Evolutionary conservation across 2,329 filamentous ascomycete genomes (phyloP), one percentile per base, ranked within the genome.

Genomic region (Aspergillus texensis): DNA sequence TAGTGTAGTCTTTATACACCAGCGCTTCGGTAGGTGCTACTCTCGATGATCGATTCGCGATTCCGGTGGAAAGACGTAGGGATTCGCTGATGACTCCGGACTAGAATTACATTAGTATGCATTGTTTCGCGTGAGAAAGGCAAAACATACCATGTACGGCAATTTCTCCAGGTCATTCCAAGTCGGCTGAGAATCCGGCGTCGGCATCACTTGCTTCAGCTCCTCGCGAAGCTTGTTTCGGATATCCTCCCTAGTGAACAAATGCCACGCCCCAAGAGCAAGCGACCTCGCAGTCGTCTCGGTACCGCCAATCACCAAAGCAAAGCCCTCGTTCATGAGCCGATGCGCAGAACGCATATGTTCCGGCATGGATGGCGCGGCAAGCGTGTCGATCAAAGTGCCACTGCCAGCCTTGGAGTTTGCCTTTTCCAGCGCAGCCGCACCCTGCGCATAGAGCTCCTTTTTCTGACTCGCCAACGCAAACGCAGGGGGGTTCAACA

Each of bases 61-160:
- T 74, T 0, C 77, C 79, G 10, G 50, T 61, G 1, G 79, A 78
- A 3, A 84, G 59, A 4, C 82, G 78, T 9, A 83, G 64, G 0
- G 75, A 68, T 64, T 75, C 72, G 2, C 52, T 62, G 19, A 75
- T 56, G 2, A 70, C 45, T 3, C 30, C 57, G 1, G 34, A 52
- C 52, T 61, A 24, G 9, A 46, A 8, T 10, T 21, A 11, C 11
- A 4, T 52, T 3, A 39, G 21, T 5, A 10, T 52, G 24, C 8
- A 11, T 10, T 4, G 5, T 2, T 26, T n/a, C 11, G 11, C 5
- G 34, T 21, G 26, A 28, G 16, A 24, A 10, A 3, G 6, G n/a
- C 26, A 3, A 32, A 14, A 41, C 58, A 12, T 65, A 74, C 74
- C 62, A 81, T 60, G 63, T 81, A 83, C 0, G 81, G 78, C 10